Evolutionary conservation across 202 grass and related monocot species (phyloP).

Genomic region (Setaria viridis): DNA sequence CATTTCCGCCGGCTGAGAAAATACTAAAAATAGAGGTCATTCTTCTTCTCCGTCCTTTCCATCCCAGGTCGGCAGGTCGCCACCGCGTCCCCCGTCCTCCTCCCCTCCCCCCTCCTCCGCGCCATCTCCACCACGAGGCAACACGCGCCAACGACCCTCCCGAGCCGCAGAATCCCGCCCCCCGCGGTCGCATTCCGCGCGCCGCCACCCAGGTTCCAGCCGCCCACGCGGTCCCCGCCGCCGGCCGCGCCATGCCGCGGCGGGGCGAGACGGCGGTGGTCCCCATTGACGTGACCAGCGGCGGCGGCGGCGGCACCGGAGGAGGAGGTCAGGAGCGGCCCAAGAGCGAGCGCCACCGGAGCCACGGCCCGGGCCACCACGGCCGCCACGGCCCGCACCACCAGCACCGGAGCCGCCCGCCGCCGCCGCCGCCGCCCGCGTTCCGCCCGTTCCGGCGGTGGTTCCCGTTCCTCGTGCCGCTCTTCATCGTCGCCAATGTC

Average conservation of each 20-base stretch:
- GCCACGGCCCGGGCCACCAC: slow-evolving; percentile 46
- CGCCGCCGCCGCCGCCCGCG: slow-evolving; percentile 37
- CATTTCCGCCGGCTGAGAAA: not conserved
- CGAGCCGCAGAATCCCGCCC: slow-evolving; percentile 17
- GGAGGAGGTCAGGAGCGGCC: slow-evolving; percentile 26
- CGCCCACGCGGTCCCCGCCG: slow-evolving; percentile 22
- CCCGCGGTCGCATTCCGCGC: slow-evolving; percentile 38
- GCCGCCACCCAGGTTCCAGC: not conserved
- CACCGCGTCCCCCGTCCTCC: slow-evolving; percentile 16
- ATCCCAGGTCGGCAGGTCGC: slow-evolving; percentile 13
- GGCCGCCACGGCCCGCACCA: slow-evolving; percentile 7
- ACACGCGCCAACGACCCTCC: slow-evolving; percentile 20
- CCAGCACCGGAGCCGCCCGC: slow-evolving; percentile 45
- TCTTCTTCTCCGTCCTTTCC: slow-evolving; percentile 39
- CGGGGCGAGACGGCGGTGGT: slow-evolving; percentile 51
- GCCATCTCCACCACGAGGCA: slow-evolving; percentile 33
- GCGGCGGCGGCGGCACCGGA: not conserved
- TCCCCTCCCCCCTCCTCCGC: not conserved
- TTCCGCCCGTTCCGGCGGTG: slow-evolving; percentile 70
- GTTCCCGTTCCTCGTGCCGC: slow-evolving; percentile 88
- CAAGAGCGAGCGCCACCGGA: slow-evolving; percentile 34
- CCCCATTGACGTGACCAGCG: slow-evolving; percentile 38
- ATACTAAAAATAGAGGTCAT: slow-evolving; percentile 45
- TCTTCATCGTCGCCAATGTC: slow-evolving; percentile 70
- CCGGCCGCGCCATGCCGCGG: slow-evolving; percentile 55